Base-by-base conservation (phyloP, 352 stramenopile genomes). In the Phytophthora cryptogea region DNA sequence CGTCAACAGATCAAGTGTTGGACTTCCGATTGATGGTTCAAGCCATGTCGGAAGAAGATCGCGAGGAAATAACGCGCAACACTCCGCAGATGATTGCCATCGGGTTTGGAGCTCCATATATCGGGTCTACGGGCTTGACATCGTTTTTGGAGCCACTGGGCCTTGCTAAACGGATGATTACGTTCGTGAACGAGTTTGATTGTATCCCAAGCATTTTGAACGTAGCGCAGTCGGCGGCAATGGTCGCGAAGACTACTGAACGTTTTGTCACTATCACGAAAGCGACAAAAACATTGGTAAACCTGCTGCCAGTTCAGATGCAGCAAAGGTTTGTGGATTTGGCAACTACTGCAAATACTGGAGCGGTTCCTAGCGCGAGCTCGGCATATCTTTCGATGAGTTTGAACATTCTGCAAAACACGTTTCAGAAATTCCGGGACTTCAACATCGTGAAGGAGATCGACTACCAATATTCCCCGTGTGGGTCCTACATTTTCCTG, bases 201-300 rank as follows among this genome's bases (percentile, higher is more conserved):
- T 95, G 85, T 63, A 92, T 95, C 46, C 86, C 86, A 3, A 83
- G 82, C 23, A 88, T 95, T 54, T 61, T 94, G 26, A 92, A 95
- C 51, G 72, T 94, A 8, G 84, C 85, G 0, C 84, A 95, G 46
- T 88, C 83, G 16, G 72, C 86, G 0, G 74, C 85, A 4, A 82
- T 93, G 70, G 28, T 92, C 20, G 76, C 83, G 1, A 95, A 92
- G 58, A 94, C 85, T 2, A 90, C 84, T 1, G 82, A 91, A 35
- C 80, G 81, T 5, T 77, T 94, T 50, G 39, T 93, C 27, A 88
- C 85, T 16, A 91, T 95, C 60, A 84, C 80, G 16, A 91, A 91
- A 65, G 86, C 83, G 2, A 94, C 84, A 4, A 88, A 78, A 53
- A 83, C 79, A 26, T 57, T 95, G 32, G 63, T 92, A 20, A 82